Percentiles rank a stretch among this genome's conserved stretches.
phyloP scores from a whole-genome alignment of 306 rosid genomes.

The Castanopsis chinensis region DNA sequence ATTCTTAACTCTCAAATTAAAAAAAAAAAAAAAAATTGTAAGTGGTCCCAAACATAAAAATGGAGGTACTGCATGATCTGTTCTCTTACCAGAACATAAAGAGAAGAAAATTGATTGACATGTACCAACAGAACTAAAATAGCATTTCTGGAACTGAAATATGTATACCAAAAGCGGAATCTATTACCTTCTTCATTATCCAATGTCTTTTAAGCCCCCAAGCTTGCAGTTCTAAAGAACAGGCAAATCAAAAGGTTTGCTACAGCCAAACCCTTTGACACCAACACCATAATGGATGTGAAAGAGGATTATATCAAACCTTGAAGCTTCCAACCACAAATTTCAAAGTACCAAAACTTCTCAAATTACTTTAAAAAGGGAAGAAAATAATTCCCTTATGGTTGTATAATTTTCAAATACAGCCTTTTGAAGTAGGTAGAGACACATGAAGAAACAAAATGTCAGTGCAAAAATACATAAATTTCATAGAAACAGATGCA shows the following conservation, averaged over 20 bases:
- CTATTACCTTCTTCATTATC: neutral
- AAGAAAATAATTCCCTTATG: neutral
- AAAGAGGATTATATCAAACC: neutral
- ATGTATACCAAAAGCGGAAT: neutral
- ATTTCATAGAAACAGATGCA: neutral
- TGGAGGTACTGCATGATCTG: neutral
- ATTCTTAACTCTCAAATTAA: neutral
- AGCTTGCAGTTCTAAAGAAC: constrained; percentile 1
- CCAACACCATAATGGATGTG: neutral
- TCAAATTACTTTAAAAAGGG: neutral
- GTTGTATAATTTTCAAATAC: neutral
- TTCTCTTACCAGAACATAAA: neutral
- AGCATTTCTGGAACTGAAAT: neutral
- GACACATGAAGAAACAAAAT: neutral
- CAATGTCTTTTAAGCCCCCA: neutral
- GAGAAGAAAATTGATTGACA: neutral
- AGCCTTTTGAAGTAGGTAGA: neutral
- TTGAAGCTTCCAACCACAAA: neutral
- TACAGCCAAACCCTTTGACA: neutral
- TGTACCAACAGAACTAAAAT: neutral
- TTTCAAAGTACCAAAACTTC: neutral
- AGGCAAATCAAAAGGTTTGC: neutral
- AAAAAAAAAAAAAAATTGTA: neutral
- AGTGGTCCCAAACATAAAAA: neutral
- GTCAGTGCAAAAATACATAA: neutral